Base-by-base conservation (phyloP, 2,329 filamentous ascomycete species). In the Fusarium nodosum region DNA sequence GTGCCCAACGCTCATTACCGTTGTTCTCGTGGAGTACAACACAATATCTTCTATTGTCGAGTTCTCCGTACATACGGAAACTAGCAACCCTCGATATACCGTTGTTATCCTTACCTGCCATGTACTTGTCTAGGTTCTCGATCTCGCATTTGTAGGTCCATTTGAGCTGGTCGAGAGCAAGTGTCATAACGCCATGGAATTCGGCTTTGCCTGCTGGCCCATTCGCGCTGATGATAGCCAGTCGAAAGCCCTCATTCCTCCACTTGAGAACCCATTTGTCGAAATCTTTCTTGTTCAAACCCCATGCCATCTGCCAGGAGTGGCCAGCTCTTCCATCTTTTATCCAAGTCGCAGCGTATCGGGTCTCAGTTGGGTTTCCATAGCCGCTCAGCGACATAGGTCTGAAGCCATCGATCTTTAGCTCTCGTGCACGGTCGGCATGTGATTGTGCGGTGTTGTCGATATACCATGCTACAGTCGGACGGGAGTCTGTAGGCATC, bases 61-160 rank as follows among this genome's bases (percentile, higher is more conserved):
- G 7, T 10, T 66, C 66, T 7, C 65, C 67, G 13, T 71, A 72
- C 68, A 66, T 64, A 3, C 56, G 53, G 4, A 69, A 67, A 13
- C 56, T 41, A 34, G 10, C 24, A n/a, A 52, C 48, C 20, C 34
- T 39, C 11, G 34, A 26, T 28, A 41, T n/a, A 13, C 48, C 48
- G 18, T 52, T 52, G 7, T n/a, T 39, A 36, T 52, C 56, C 39
- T 67, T 60, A 9, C 54, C n/a, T 10, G 42, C 44, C 54, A 72
- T 22, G 13, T 47, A 28, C 38, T 33, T 15, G 15, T 41, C 41
- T 2, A 60, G 45, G 5, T 54, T 44, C 12, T 38, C 28, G 8
- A 67, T 30, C 4, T 56, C 65, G 31, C 65, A 72, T 10, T 60
- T 22, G 18, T 69, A 56, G 18, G 26, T 24, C 70, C 68, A 72